Conservation (phyloP, 2,329 filamentous ascomycete genomes). For the Alternaria sp. region DNA sequence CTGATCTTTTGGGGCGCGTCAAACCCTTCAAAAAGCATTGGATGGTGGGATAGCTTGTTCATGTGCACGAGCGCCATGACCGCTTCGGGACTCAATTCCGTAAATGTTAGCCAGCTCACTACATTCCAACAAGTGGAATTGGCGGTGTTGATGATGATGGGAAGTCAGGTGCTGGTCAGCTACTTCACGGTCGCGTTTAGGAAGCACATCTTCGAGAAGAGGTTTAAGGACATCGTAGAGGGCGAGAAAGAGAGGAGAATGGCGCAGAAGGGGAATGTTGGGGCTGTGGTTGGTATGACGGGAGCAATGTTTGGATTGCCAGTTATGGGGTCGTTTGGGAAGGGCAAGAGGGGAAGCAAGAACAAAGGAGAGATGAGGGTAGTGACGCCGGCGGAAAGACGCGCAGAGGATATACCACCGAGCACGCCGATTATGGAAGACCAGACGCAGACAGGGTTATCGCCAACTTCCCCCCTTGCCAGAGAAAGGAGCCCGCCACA, state of each 20-base stretch:
- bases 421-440: conserved; percentile 13
- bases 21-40: conserved; percentile 29
- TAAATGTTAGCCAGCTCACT: conserved; percentile 36
- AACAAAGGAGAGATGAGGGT: conserved; percentile 15
- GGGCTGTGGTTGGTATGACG: conserved; percentile 32
- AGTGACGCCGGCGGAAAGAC: conserved; percentile 11
- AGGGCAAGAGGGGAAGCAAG: conserved; percentile 21
- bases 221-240: conserved; percentile 36
- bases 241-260: conserved; percentile 31
- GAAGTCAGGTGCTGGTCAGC: conserved; percentile 32
- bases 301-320: conserved; percentile 36
- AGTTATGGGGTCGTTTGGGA: conserved; percentile 35
- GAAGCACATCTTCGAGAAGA: conserved; percentile 36
- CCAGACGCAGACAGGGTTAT: conserved; percentile 12
- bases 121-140: conserved; percentile 27
- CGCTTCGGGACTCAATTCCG: conserved; percentile 31
- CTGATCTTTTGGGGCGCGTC: conserved; percentile 37
- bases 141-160: conserved; percentile 35
- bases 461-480: conserved; percentile 17
- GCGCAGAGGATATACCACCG: conserved; percentile 17
- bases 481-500: conserved; percentile 21
- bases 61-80: conserved; percentile 26
- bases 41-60: conserved; percentile 37
- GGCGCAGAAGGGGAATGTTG: conserved; percentile 26
- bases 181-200: conserved; percentile 34